Evolutionary conservation across 1,139 yeast genomes (phyloP).

Genomic region (Hyphopichia fennica): DNA sequence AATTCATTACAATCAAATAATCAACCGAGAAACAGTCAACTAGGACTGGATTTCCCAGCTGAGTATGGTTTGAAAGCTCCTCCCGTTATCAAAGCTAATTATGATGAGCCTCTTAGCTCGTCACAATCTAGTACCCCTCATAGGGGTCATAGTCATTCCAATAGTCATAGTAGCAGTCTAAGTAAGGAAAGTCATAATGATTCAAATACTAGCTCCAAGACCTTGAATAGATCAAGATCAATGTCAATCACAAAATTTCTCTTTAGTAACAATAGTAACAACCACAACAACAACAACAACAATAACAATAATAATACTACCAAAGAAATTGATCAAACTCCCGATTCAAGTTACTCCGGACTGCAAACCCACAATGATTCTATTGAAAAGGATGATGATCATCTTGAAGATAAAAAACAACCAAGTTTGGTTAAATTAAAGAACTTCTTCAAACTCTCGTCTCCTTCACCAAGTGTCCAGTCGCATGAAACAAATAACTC

Average conservation of each 20-base stretch:
- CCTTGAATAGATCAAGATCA: constrained; percentile 12
- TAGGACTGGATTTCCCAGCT: not conserved
- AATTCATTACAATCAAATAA: not conserved
- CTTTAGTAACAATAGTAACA: constrained; percentile 12
- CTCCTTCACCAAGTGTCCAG: constrained; percentile 1
- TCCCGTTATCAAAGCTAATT: constrained; percentile 3
- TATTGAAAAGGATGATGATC: constrained; percentile 2
- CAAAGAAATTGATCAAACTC: not conserved
- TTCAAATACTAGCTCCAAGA: not conserved
- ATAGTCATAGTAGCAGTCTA: not conserved
- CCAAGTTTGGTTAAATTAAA: constrained; percentile 20
- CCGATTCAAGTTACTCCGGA: not conserved
- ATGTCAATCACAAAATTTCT: constrained; percentile 20
- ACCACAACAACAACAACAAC: not conserved
- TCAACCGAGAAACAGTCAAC: not conserved
- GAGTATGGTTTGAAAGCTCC: constrained; percentile 4
- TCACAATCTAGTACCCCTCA: not conserved
- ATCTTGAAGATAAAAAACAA: constrained; percentile 7
- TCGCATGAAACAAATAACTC: not conserved
- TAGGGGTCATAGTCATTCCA: not conserved
- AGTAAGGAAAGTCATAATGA: not conserved
- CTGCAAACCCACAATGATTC: not conserved
- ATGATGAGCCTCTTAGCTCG: not conserved
- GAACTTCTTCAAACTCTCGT: constrained; percentile 20
- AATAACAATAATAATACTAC: too few species aligned